Conservation (phyloP, 1,284 basidiomycete genomes). For the Ganoderma multipileum region DNA sequence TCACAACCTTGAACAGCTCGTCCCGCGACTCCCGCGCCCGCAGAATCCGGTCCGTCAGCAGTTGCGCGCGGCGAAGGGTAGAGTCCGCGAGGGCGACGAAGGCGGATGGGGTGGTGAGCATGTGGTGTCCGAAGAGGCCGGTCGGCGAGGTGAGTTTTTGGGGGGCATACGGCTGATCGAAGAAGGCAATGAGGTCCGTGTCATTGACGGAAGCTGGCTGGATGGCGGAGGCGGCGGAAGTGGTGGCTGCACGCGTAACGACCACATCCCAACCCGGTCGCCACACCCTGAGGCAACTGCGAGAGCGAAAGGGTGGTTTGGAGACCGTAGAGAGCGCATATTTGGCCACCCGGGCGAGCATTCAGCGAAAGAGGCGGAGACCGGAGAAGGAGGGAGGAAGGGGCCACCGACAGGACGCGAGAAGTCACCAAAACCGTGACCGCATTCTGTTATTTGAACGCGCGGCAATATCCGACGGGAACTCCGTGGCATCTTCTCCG, state of each 20-base stretch:
- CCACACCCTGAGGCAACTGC: conserved; percentile 48
- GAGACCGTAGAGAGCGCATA: conserved; percentile 48
- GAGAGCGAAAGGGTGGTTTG: conserved; percentile 50
- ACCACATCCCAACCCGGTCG: conserved; percentile 26
- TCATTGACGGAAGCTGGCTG: conserved; percentile 68
- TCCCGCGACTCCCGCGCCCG: conserved; percentile 66
- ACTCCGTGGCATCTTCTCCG: background rate
- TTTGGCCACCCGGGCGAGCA: conserved; percentile 59
- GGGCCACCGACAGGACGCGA: conserved; percentile 14
- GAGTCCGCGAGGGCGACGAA: conserved; percentile 72
- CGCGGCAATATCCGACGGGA: conserved; percentile 24
- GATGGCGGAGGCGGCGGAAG: conserved; percentile 48
- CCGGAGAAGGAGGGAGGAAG: conserved; percentile 21
- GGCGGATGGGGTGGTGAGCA: conserved; percentile 65
- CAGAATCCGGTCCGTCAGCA: conserved; percentile 79
- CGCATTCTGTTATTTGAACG: background rate
- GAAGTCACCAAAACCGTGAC: background rate
- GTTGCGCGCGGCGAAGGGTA: conserved; percentile 75
- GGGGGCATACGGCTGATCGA: conserved; percentile 64
- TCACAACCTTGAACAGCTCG: conserved; percentile 86
- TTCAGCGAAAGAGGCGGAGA: conserved; percentile 42
- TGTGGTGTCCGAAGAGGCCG: conserved; percentile 78
- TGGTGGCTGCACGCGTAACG: conserved; percentile 37
- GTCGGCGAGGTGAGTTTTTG: conserved; percentile 51
- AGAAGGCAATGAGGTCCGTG: conserved; percentile 68